A percentile compares a stretch with the other conserved stretches of the same genome.
Evolutionary conservation across 2,329 filamentous ascomycete genomes (phyloP).

Genomic region (Dothideomycetes sp.): DNA sequence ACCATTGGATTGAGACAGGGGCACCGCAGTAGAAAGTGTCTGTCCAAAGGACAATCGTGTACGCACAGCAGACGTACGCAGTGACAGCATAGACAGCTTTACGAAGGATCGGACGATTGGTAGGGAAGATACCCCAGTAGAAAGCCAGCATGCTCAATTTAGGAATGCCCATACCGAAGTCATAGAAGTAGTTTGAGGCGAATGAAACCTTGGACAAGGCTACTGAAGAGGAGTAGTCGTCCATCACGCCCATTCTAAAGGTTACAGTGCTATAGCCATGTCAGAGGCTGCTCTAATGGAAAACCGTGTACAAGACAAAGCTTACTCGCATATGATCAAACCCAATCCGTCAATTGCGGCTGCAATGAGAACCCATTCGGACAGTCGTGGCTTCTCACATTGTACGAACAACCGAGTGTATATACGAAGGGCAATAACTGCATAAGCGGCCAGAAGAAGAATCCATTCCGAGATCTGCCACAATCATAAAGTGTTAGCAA

Average conservation of each 20-base stretch:
- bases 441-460: slow-evolving; percentile 21
- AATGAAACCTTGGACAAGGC: slow-evolving; percentile 29
- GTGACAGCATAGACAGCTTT: slow-evolving; percentile 26
- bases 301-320: background rate
- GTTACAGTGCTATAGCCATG: slow-evolving; percentile 22
- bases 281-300: too few relatives aligned
- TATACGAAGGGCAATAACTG: slow-evolving; percentile 25
- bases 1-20: slow-evolving; percentile 29
- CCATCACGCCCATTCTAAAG: slow-evolving; percentile 26
- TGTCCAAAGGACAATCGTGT: slow-evolving; percentile 26
- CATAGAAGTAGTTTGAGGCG: slow-evolving; percentile 31
- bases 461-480: slow-evolving; percentile 21
- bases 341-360: slow-evolving; percentile 26
- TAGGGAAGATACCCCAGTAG: slow-evolving; percentile 28
- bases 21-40: slow-evolving; percentile 31
- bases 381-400: slow-evolving; percentile 24
- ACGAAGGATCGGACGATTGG: slow-evolving; percentile 22
- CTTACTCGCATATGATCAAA: slow-evolving; percentile 27
- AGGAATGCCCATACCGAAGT: slow-evolving; percentile 30
- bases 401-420: slow-evolving; percentile 27
- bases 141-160: slow-evolving; percentile 31
- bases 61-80: slow-evolving; percentile 23
- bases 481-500: background rate
- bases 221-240: slow-evolving; percentile 25
- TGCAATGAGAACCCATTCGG: slow-evolving; percentile 24